These are phyloP conservation scores for Coniochaeta sp. DNA, from an alignment of 2,329 filamentous ascomycete genomes.

Conservation along the genomic window DNA sequence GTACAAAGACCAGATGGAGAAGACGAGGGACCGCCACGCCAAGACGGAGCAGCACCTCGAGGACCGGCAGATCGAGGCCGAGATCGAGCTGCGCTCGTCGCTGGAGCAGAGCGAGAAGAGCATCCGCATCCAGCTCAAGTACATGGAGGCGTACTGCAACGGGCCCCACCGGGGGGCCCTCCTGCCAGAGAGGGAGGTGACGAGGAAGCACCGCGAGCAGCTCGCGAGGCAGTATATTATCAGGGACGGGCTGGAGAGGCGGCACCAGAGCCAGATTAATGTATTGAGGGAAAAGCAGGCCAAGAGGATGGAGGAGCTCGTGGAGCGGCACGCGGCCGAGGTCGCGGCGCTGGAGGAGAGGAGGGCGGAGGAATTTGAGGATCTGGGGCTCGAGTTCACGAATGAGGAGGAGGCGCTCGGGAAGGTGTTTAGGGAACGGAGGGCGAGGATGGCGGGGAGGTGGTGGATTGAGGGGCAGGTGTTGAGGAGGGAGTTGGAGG, in stretches of 20 bases:
- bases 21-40: constrained; percentile 47
- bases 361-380: constrained; percentile 40
- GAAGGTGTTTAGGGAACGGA: constrained; percentile 36
- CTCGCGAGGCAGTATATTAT: constrained; percentile 55
- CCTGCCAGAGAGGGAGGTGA: constrained; percentile 46
- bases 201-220: constrained; percentile 51
- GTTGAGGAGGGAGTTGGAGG: constrained; percentile 44
- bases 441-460: constrained; percentile 34
- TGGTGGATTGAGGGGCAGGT: constrained; percentile 49
- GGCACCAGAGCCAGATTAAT: constrained; percentile 55
- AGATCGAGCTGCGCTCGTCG: constrained; percentile 49
- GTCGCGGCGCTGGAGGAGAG: constrained; percentile 36
- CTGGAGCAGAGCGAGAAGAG: constrained; percentile 51
- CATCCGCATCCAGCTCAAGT: constrained; percentile 49
- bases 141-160: constrained; percentile 62
- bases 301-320: constrained; percentile 53
- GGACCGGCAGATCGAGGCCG: constrained; percentile 54
- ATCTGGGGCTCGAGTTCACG: constrained; percentile 36
- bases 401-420: constrained; percentile 43
- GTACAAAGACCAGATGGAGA: constrained; percentile 39
- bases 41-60: constrained; percentile 49
- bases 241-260: constrained; percentile 50
- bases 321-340: constrained; percentile 47
- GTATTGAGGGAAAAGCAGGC: constrained; percentile 57
- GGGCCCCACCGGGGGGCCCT: constrained; percentile 32